Evolutionary conservation across 371 early-diverging fungal genomes (phyloP).

Genomic region (Mortierella sp.): DNA sequence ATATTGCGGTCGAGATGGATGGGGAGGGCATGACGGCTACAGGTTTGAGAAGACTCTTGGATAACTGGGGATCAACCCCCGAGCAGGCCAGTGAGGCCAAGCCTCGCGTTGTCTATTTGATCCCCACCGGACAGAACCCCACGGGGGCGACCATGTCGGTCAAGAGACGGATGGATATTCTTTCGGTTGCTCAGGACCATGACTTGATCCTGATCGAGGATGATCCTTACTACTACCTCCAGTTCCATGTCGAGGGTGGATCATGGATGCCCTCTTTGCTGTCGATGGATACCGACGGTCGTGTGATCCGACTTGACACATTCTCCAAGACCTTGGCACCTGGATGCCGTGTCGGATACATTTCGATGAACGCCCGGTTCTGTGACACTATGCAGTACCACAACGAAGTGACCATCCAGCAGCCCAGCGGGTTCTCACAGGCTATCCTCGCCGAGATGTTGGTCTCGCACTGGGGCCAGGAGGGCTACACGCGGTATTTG

Average conservation of each 20-base stretch:
- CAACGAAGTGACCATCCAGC: constrained; percentile 79
- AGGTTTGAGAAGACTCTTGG: constrained; percentile 60
- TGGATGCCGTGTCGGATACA: constrained; percentile 85
- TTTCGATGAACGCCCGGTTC: constrained; percentile 78
- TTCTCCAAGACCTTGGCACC: constrained; percentile 85
- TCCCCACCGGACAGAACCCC: constrained; percentile 83
- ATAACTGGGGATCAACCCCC: constrained; percentile 56
- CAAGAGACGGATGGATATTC: constrained; percentile 73
- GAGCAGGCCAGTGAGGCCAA: constrained; percentile 43
- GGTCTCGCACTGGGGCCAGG: constrained; percentile 71
- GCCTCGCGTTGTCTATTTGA: constrained; percentile 71
- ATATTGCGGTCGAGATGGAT: constrained; percentile 69
- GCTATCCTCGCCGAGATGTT: constrained; percentile 69
- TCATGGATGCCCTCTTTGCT: constrained; percentile 56
- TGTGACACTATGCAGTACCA: constrained; percentile 79
- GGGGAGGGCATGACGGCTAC: constrained; percentile 69
- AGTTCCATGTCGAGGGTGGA: constrained; percentile 72
- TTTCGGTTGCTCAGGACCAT: constrained; percentile 68
- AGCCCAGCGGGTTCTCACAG: constrained; percentile 84
- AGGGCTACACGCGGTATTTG: constrained; percentile 77
- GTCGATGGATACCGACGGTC: constrained; percentile 82
- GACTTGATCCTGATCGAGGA: constrained; percentile 83
- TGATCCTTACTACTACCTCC: constrained; percentile 87
- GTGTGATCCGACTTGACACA: constrained; percentile 87
- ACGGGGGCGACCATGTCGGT: constrained; percentile 74